phyloP scores from a whole-genome alignment of 768 basidiomycete species.

The Trametes cubensis region DNA sequence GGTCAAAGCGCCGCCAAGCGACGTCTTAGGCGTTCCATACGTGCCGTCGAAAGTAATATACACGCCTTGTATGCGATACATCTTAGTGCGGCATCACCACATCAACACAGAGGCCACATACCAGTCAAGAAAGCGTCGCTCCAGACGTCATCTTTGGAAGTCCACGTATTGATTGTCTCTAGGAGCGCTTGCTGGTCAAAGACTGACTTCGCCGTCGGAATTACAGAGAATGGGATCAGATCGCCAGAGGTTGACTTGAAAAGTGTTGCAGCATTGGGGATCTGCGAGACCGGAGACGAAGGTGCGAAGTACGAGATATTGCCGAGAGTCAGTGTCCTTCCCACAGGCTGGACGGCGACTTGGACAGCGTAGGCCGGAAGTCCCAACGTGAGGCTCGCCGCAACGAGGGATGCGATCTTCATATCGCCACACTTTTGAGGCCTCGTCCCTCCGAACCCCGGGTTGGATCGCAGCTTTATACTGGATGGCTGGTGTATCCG shows the following conservation, averaged over 20 bases:
- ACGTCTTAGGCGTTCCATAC: constrained; percentile 1
- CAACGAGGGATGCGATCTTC: neutral
- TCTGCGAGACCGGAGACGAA: constrained; percentile 21
- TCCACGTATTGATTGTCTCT: constrained; percentile 19
- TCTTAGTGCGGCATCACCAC: neutral
- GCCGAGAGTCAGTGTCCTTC: constrained; percentile 23
- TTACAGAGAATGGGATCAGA: constrained; percentile 33
- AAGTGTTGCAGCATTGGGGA: constrained; percentile 8
- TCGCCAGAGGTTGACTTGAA: constrained; percentile 6
- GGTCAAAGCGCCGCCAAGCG: constrained; percentile 14
- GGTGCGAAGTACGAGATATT: constrained; percentile 27
- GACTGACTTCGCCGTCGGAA: constrained; percentile 19
- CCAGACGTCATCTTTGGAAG: constrained; percentile 32
- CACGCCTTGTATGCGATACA: constrained; percentile 23
- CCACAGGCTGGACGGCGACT: constrained; percentile 19
- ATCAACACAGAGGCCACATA: neutral
- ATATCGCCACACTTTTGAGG: neutral
- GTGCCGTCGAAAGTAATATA: constrained; percentile 29
- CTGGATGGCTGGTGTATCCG: neutral
- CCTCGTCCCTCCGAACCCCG: too few species aligned
- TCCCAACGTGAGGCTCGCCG: neutral
- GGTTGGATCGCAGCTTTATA: too few species aligned
- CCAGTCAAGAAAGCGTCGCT: constrained; percentile 29
- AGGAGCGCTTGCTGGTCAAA: constrained; percentile 25
- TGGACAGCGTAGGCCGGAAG: neutral